phyloP scores from a whole-genome alignment of 2,329 filamentous ascomycete species.

The Ophiostoma novo-ulmi region DNA sequence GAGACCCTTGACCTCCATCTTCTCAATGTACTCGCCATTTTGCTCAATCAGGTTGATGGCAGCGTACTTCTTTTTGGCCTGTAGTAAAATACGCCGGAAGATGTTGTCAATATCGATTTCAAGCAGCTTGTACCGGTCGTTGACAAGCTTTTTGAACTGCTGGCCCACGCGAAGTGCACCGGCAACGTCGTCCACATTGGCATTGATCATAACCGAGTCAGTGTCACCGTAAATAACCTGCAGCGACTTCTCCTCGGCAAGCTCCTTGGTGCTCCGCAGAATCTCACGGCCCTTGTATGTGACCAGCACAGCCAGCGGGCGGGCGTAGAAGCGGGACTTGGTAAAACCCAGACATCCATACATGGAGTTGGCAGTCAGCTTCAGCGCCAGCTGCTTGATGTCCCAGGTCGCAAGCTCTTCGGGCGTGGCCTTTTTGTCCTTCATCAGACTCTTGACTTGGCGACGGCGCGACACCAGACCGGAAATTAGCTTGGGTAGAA shows the following conservation, averaged over 20 bases:
- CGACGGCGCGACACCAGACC: slow-evolving; percentile 83
- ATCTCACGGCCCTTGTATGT: slow-evolving; percentile 98
- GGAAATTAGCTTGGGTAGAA: slow-evolving; percentile 84
- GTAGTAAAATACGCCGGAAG: slow-evolving; percentile 85
- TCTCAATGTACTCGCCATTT: slow-evolving; percentile 77
- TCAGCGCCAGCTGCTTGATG: slow-evolving; percentile 93
- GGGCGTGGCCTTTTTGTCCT: slow-evolving; percentile 76
- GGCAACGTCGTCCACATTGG: slow-evolving; percentile 87
- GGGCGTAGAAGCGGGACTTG: slow-evolving; percentile 93
- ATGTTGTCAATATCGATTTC: slow-evolving; percentile 99
- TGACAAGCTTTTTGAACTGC: slow-evolving; percentile 92
- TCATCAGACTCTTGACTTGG: slow-evolving; percentile 96
- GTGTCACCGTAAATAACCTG: slow-evolving; percentile 99
- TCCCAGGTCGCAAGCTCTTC: slow-evolving; percentile 94
- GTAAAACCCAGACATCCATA: slow-evolving; percentile 97
- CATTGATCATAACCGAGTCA: slow-evolving; percentile 99
- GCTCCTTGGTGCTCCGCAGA: slow-evolving; percentile 87
- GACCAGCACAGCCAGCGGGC: slow-evolving; percentile 89
- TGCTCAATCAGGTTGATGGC: slow-evolving; percentile 89
- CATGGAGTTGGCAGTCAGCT: slow-evolving; percentile 98
- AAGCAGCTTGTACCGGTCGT: slow-evolving; percentile 83
- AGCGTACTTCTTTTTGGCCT: slow-evolving; percentile 99
- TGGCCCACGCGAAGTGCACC: slow-evolving; percentile 87
- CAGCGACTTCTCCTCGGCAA: slow-evolving; percentile 84
- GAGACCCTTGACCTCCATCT: slow-evolving; percentile 95